Conservation (phyloP, 2,329 filamentous ascomycete genomes). For the Fusarium sp. region DNA sequence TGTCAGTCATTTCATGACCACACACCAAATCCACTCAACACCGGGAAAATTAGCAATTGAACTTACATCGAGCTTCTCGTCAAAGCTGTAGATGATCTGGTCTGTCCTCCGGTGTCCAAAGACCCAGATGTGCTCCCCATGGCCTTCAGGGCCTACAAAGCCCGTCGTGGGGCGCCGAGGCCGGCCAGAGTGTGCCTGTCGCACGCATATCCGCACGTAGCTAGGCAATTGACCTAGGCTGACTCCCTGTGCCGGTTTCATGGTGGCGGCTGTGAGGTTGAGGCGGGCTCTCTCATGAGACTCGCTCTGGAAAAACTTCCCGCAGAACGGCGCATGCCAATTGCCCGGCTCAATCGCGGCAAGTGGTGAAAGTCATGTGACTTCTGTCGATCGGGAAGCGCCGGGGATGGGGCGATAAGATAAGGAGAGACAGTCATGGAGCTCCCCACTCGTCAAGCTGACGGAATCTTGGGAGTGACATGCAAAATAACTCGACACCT, state of each 20-base stretch:
- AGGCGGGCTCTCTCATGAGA: constrained; percentile 34
- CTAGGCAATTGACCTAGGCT: constrained; percentile 58
- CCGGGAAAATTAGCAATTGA: neutral
- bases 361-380: constrained; percentile 36
- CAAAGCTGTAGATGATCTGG: constrained; percentile 66
- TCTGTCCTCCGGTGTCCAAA: constrained; percentile 63
- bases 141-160: constrained; percentile 52
- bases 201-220: constrained; percentile 56
- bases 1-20: neutral
- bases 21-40: neutral
- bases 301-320: constrained; percentile 29
- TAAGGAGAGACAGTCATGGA: constrained; percentile 34
- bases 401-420: constrained; percentile 37
- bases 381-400: neutral
- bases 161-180: constrained; percentile 38
- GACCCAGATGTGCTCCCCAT: constrained; percentile 70
- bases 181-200: constrained; percentile 49
- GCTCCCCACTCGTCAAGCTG: neutral
- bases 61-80: constrained; percentile 59
- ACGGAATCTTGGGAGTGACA: neutral
- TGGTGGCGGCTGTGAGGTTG: constrained; percentile 45
- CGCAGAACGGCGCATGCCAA: constrained; percentile 23
- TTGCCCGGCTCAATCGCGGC: constrained; percentile 30
- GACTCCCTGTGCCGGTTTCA: constrained; percentile 52
- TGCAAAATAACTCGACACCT: neutral